Evolutionary conservation across 345 rosid genomes (phyloP).

Genomic region (Eucalyptus marginata): DNA sequence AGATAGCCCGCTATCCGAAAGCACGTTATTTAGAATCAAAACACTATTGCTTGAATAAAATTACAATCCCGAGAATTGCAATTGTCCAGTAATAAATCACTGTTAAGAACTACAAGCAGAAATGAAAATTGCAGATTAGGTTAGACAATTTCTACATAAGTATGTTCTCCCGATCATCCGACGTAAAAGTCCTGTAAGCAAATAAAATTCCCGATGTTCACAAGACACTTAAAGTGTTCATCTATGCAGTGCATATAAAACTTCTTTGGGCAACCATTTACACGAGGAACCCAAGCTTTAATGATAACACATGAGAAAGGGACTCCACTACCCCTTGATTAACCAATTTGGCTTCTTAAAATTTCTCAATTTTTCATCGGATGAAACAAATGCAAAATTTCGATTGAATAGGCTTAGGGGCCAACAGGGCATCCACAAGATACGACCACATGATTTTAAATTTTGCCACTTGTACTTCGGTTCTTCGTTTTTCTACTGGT

Average conservation of each 20-base stretch:
- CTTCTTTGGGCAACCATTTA: background rate
- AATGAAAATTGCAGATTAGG: background rate
- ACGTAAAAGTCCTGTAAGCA: background rate
- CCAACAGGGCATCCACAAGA: background rate
- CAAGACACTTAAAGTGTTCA: background rate
- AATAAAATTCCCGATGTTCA: background rate
- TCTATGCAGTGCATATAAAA: background rate
- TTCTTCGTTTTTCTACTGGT: background rate
- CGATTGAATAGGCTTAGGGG: background rate
- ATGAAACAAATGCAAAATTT: background rate
- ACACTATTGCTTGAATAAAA: background rate
- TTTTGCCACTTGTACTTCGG: background rate
- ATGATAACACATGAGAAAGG: background rate
- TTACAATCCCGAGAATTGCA: background rate
- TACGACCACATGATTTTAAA: background rate
- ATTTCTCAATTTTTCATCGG: background rate
- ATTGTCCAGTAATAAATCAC: background rate
- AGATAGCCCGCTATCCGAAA: slow-evolving; percentile 75
- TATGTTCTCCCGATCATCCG: background rate
- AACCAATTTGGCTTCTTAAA: background rate
- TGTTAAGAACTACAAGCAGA: background rate
- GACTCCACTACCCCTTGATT: background rate
- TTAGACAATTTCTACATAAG: background rate
- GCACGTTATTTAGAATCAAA: background rate
- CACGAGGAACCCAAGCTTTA: background rate